phyloP scores from a whole-genome alignment of 345 rosid genomes.

The Linum tenue region DNA sequence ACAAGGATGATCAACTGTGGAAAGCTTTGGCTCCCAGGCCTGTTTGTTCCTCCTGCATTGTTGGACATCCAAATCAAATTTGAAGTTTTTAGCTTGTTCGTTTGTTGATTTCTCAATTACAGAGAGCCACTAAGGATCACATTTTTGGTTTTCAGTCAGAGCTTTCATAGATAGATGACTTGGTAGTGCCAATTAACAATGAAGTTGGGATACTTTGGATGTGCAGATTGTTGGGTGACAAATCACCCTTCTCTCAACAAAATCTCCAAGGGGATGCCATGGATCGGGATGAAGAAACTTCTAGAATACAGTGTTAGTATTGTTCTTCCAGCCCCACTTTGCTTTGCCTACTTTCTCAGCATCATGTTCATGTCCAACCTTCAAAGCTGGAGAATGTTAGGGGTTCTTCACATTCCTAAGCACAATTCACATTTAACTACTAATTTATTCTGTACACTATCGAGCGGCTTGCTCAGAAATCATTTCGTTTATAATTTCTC shows the following conservation, averaged over 20 bases:
- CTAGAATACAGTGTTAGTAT: conserved; percentile 66
- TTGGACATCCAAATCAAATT: conserved; percentile 1
- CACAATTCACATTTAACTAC: neutral
- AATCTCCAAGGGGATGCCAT: conserved; percentile 72
- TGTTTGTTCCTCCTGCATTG: neutral
- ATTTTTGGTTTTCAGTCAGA: no score
- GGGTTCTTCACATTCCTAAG: no score
- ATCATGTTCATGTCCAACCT: no score
- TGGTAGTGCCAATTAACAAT: neutral
- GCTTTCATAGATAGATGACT: neutral
- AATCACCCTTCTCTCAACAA: conserved; percentile 90
- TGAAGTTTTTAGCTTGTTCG: neutral
- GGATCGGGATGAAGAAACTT: conserved; percentile 92
- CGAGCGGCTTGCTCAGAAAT: neutral
- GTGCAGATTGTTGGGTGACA: conserved; percentile 75
- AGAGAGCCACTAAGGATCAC: no score
- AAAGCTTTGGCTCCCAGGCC: neutral
- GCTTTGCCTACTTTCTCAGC: no score
- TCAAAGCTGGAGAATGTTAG: no score
- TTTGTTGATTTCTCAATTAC: no score
- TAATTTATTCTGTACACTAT: neutral
- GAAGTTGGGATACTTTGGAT: conserved; percentile 2
- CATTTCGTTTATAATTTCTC: neutral
- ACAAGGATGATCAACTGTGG: no score
- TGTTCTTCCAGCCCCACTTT: neutral